Evolutionary conservation across 2,329 filamentous ascomycete genomes (phyloP).

Genomic region (Xylariaceae sp.): DNA sequence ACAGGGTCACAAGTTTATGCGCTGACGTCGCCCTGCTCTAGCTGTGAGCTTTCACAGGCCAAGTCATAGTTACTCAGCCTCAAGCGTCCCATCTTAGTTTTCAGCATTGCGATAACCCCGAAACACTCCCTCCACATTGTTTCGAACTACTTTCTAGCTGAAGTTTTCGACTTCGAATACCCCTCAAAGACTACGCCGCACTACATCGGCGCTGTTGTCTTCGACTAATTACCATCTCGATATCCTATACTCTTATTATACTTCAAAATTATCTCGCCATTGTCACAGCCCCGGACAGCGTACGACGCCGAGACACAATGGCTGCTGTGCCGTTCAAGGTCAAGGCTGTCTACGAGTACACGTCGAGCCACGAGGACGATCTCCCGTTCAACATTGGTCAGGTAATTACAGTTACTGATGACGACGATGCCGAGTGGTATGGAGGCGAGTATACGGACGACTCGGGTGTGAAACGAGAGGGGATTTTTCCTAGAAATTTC

Average conservation of each 20-base stretch:
- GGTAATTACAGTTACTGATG: conserved; percentile 90
- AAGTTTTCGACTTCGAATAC: conserved; percentile 1
- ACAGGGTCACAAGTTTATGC: conserved; percentile 46
- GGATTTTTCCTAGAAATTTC: conserved; percentile 95
- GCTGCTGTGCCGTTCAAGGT: conserved; percentile 81
- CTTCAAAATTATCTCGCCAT: conserved; percentile 27
- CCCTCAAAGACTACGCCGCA: neutral
- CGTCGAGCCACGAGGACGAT: conserved; percentile 92
- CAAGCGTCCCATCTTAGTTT: conserved; percentile 34
- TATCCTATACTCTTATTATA: neutral
- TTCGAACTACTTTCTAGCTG: conserved; percentile 10
- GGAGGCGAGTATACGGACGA: conserved; percentile 84
- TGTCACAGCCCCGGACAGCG: conserved; percentile 9
- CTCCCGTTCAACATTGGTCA: conserved; percentile 85
- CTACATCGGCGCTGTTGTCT: conserved; percentile 7
- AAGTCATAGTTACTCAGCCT: conserved; percentile 44
- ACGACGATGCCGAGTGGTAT: conserved; percentile 95
- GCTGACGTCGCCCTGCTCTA: conserved; percentile 57
- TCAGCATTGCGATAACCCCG: conserved; percentile 26
- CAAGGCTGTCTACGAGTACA: conserved; percentile 94
- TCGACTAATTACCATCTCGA: conserved; percentile 2
- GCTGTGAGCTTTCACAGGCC: conserved; percentile 46
- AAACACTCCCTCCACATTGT: conserved; percentile 22
- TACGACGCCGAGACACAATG: conserved; percentile 58
- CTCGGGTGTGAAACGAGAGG: conserved; percentile 75